A percentile compares a stretch with the other conserved stretches of the same genome.
These are phyloP conservation scores for Tetrapisispora pingtungensis DNA, from an alignment of 805 yeast species.

Conservation along the genomic window DNA sequence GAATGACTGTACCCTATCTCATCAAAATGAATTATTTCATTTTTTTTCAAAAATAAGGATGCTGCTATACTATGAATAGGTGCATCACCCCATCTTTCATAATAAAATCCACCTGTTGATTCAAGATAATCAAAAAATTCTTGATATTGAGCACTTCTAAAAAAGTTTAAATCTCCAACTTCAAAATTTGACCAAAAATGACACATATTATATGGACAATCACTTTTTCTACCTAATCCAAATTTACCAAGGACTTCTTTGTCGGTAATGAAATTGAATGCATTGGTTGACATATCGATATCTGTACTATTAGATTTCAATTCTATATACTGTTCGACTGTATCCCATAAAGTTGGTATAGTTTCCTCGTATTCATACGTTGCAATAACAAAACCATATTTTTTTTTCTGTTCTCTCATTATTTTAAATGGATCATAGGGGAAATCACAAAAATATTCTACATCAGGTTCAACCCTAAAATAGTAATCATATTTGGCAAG, in stretches of 20 bases:
- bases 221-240: constrained; percentile 36
- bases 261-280: constrained; percentile 37
- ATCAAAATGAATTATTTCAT: constrained; percentile 65
- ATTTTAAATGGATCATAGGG: constrained; percentile 75
- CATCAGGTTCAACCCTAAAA: constrained; percentile 93
- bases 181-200: constrained; percentile 89
- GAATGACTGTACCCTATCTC: constrained; percentile 74
- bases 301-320: constrained; percentile 36
- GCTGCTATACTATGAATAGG: constrained; percentile 77
- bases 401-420: constrained; percentile 66
- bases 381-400: constrained; percentile 81
- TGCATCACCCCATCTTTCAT: constrained; percentile 94
- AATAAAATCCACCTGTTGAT: constrained; percentile 64
- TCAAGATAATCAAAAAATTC: constrained; percentile 57
- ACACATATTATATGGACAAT: constrained; percentile 58
- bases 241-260: constrained; percentile 35
- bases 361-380: constrained; percentile 78
- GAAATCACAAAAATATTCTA: constrained; percentile 80
- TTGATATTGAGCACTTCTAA: constrained; percentile 53
- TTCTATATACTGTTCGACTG: constrained; percentile 48
- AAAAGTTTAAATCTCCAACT: constrained; percentile 60
- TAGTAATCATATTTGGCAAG: constrained; percentile 72
- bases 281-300: constrained; percentile 30
- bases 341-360: constrained; percentile 75
- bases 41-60: constrained; percentile 44